Evolutionary conservation across 176 grass and related monocot species (phyloP).

Genomic region (Bothriochloa decipiens): DNA sequence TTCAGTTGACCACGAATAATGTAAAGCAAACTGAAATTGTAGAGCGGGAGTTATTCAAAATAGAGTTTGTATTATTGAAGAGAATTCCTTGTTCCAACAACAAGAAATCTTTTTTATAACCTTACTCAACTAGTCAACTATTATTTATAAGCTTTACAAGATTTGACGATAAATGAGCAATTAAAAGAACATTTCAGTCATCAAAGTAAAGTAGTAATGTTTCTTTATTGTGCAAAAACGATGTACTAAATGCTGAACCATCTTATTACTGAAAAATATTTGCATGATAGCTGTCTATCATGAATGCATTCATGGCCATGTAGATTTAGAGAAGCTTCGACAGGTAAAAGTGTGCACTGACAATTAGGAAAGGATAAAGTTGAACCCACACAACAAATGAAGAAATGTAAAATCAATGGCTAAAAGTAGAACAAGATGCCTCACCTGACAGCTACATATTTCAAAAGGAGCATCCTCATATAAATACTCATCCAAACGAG

Average conservation of each 20-base stretch:
- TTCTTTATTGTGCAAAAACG: conserved; percentile 26
- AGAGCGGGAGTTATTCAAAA: conserved; percentile 22
- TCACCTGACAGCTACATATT: conserved; percentile 92
- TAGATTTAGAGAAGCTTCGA: conserved; percentile 6
- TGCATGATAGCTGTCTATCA: neutral
- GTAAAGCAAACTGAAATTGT: conserved; percentile 84
- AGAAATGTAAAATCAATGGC: neutral
- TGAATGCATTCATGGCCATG: neutral
- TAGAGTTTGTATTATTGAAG: conserved; percentile 2
- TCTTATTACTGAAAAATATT: neutral
- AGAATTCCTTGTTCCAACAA: neutral
- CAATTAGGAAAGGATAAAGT: conserved; percentile 2
- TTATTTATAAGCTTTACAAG: neutral
- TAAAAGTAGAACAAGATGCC: conserved; percentile 17
- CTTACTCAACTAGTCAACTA: neutral
- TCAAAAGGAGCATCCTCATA: conserved; percentile 87
- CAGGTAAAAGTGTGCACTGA: neutral
- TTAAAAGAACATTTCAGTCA: conserved; percentile 1
- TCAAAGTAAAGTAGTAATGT: neutral
- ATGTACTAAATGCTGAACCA: neutral
- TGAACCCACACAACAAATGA: neutral
- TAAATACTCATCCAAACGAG: conserved; percentile 84
- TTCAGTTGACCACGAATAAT: conserved; percentile 98
- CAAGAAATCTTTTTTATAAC: conserved; percentile 10
- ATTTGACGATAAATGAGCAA: neutral